Base-by-base conservation (phyloP, 495 filamentous ascomycete species). In the Parathielavia appendiculata region DNA sequence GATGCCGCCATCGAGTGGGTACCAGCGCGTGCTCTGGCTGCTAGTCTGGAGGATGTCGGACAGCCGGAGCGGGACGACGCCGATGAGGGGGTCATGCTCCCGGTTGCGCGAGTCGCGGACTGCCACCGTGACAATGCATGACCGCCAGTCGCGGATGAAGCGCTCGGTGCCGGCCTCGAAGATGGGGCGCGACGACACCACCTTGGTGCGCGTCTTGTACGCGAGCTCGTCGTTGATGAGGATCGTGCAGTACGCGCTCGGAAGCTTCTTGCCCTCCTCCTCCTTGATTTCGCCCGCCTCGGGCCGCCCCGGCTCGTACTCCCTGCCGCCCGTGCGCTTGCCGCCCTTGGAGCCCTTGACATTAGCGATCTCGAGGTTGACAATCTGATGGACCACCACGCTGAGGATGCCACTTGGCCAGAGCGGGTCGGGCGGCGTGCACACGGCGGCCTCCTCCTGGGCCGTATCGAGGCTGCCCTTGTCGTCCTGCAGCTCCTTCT, bases 111-210 rank as follows among this genome's bases (percentile, higher is more conserved):
- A 83, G 70, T 97, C 92, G 13, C 92, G 83, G 32, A 96, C 90
- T 14, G 88, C 89, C 51, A 96, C 79, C 0, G 91, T 96, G 38
- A 96, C 82, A 49, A 96, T 86, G 35, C 83, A 80, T 36, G 87
- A 91, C 47, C 91, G 80, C 92, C 92, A 97, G 69, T 97, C 92
- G 13, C 92, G 85, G n/a, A 97, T 79, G 64, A 97, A 97, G 3
- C 89, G 81, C 67, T 97, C 92, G 7, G 91, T 96, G 38, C 92
- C 92, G 14, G 92, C 92, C 63, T 97, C 95, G 76, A 95, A 97
- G 61, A 97, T 96, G 11, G 92, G 92, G 71, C 92, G 91, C 46
- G 88, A 92, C 61, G 88, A 95, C 13, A 95, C 85, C 26, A 89
- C 91, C 74, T 97, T 97, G 20, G 87, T 78, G 62, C 92, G 84